Evolutionary conservation across 164 flowering plant species (phyloP).

Genomic region (Stephania japonica): DNA sequence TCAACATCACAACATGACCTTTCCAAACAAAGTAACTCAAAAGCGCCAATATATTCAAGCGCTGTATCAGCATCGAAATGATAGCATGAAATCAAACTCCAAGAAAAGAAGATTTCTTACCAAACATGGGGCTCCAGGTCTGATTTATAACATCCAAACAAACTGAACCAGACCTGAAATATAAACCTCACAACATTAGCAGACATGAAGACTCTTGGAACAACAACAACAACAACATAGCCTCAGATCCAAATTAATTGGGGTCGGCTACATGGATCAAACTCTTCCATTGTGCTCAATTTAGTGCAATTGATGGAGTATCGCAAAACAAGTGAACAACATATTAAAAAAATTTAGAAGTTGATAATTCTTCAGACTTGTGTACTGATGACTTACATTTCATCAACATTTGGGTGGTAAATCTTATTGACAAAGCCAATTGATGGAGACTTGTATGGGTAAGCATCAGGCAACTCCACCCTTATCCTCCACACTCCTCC

Average conservation of each 20-base stretch:
- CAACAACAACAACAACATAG: no score
- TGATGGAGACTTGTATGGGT: conserved; percentile 96
- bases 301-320: no score
- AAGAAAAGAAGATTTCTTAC: conserved; percentile 28
- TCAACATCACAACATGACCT: conserved; percentile 10
- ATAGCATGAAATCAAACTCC: neutral
- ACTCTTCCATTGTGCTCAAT: no score
- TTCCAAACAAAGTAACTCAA: neutral
- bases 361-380: neutral
- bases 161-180: conserved; percentile 94
- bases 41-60: conserved; percentile 3
- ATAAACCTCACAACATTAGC: conserved; percentile 1
- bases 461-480: conserved; percentile 95
- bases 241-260: no score
- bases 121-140: conserved; percentile 99
- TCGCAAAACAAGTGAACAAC: neutral
- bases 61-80: neutral
- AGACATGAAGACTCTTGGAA: neutral
- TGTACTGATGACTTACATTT: conserved; percentile 49
- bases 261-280: no score
- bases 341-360: neutral
- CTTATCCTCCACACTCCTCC: conserved; percentile 93
- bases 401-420: conserved; percentile 97
- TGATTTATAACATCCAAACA: conserved; percentile 96
- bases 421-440: conserved; percentile 95